Conservation (phyloP, 768 basidiomycete genomes). For the Pleurotus citrinopileatus region DNA sequence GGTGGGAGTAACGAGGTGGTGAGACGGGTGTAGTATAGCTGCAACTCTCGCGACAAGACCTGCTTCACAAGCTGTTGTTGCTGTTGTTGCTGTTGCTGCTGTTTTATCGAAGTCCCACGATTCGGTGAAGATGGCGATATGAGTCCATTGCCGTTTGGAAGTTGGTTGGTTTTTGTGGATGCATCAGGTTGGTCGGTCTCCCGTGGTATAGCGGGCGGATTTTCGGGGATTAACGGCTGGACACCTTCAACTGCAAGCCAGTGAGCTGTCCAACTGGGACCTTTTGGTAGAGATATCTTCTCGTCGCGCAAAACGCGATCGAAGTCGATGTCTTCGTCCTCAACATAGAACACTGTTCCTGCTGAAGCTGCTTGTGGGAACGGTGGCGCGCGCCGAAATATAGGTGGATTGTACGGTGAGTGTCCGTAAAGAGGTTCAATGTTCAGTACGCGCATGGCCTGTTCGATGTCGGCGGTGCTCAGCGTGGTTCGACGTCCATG, state of each 20-base stretch:
- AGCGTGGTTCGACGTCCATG: slow-evolving; percentile 90
- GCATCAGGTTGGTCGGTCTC: slow-evolving; percentile 32
- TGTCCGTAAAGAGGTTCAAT: slow-evolving; percentile 95
- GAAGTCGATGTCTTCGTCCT: slow-evolving; percentile 98
- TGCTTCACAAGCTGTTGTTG: slow-evolving; percentile 85
- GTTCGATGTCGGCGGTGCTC: slow-evolving; percentile 88
- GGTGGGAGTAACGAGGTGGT: slow-evolving; percentile 81
- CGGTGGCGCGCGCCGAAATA: slow-evolving; percentile 59
- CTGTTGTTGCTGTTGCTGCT: slow-evolving; percentile 47
- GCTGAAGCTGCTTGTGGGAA: slow-evolving; percentile 47
- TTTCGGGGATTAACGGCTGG: slow-evolving; percentile 94
- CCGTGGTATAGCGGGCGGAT: slow-evolving; percentile 79
- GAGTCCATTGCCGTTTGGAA: slow-evolving; percentile 4
- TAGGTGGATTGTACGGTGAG: slow-evolving; percentile 58
- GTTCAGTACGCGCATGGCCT: slow-evolving; percentile 90
- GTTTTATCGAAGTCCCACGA: slow-evolving; percentile 15
- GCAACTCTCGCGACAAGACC: slow-evolving; percentile 89
- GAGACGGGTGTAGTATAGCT: slow-evolving; percentile 91
- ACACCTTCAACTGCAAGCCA: slow-evolving; percentile 99
- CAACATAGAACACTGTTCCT: slow-evolving; percentile 86
- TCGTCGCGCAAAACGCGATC: slow-evolving; percentile 86
- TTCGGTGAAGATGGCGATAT: slow-evolving; percentile 13
- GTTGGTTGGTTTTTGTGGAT: background rate
- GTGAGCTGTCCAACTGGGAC: slow-evolving; percentile 88
- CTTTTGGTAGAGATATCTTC: slow-evolving; percentile 77